Evolutionary conservation across 2,329 filamentous ascomycete genomes (phyloP).

Genomic region (Ceratocystiopsis minuta): DNA sequence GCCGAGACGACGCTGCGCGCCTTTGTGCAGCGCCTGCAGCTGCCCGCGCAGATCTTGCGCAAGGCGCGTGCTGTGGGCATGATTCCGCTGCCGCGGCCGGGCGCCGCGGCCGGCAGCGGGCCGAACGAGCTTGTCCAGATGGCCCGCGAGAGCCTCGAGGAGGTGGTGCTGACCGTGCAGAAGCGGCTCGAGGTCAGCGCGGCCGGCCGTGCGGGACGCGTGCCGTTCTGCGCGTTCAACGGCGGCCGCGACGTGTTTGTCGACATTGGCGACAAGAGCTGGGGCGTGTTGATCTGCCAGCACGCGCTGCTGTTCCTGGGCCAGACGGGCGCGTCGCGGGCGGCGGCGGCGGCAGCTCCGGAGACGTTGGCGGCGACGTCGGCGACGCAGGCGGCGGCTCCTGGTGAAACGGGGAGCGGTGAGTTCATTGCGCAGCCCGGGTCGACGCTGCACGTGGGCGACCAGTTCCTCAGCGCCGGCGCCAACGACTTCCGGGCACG

Average conservation of each 20-base stretch:
- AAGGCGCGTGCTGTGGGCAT: conserved; percentile 80
- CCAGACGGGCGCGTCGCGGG: conserved; percentile 16
- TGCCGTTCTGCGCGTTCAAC: conserved; percentile 97
- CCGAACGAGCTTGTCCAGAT: conserved; percentile 30
- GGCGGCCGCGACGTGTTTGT: conserved; percentile 96
- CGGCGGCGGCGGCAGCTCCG: conserved; percentile 63
- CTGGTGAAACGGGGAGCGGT: too few relatives aligned
- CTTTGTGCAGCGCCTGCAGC: conserved; percentile 59
- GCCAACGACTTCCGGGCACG: conserved; percentile 96
- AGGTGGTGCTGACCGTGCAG: conserved; percentile 87
- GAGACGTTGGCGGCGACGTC: conserved; percentile 21
- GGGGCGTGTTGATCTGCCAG: conserved; percentile 87
- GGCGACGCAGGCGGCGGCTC: too few relatives aligned
- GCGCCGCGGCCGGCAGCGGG: neutral
- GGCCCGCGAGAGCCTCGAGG: conserved; percentile 76
- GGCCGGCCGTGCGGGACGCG: conserved; percentile 33
- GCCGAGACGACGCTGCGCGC: conserved; percentile 72
- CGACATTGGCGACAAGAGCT: conserved; percentile 94
- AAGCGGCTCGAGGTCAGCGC: conserved; percentile 72
- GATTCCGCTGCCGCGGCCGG: conserved; percentile 26
- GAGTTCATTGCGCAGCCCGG: conserved; percentile 1
- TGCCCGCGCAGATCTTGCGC: conserved; percentile 64
- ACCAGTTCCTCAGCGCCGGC: conserved; percentile 89
- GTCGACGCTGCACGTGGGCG: conserved; percentile 73
- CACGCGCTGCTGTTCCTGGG: conserved; percentile 8